Base-by-base conservation (phyloP, 1,139 yeast species). In the Lodderomyces beijingensis region DNA sequence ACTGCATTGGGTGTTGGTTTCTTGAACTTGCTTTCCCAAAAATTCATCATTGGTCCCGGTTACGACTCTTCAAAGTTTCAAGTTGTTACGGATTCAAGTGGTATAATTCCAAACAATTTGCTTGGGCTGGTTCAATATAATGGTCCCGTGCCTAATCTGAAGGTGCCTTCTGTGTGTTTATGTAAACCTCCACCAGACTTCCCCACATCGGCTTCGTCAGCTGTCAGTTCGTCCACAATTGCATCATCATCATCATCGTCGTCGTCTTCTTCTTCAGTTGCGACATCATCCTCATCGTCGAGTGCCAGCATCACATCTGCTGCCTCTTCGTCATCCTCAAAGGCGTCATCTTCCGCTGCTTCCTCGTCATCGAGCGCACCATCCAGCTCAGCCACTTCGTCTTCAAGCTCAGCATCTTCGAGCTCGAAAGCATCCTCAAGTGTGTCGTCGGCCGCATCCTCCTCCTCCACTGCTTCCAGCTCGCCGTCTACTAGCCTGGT, bases 1-100 rank as follows among this genome's bases (percentile, higher is more conserved):
- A 23, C 14, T n/a, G 21, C 9, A 8, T 6, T 6, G 15, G 42
- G 45, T 50, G 9, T 39, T 52, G 17, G 19, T 19, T n/a, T n/a
- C n/a, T 30, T 36, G n/a, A n/a, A 36, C 7, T 16, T 40, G 6
- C 16, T 34, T n/a, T 22, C 40, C 3, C 50, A 46, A 12, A 32
- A 38, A 1, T 55, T 52, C 32, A 28, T 40, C 11, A 57, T 57
- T 33, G 62, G 62, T 36, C 35, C 41, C 20, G 53, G 52, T 9
- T 45, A 47, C 32, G 43, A 31, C 25, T 39, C 38, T 14, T 30
- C 33, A 10, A 23, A 28, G 5, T 43, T 53, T 23, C 18, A 27
- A 8, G 31, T 39, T 8, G 44, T 44, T 10, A 31, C 43, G 9
- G 43, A 41, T 31, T 46, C 51, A 18, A 50, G 45, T 28, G 25